Base-by-base conservation (phyloP, 768 basidiomycete species). In the Boletus eberwhitei region DNA sequence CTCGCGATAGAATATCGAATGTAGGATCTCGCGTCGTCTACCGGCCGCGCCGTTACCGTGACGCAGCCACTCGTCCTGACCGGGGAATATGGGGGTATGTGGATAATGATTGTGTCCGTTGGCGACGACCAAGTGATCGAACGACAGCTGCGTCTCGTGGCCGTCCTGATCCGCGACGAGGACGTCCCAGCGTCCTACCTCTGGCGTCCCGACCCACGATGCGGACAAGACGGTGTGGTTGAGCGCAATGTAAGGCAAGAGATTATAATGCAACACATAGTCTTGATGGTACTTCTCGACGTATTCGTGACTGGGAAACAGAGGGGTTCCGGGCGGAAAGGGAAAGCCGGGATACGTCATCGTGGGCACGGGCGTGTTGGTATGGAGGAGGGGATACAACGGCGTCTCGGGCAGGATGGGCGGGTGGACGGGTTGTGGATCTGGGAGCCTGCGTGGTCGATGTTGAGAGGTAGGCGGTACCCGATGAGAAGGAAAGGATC, bases 321-420 rank as follows among this genome's bases (percentile, higher is more conserved):
- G 70, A 2, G 79, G 75, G 5, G 81, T 83, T 7, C 72, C 70
- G 0, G 76, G 77, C 0, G 75, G 77, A 51, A 79, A 84, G 0
- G 82, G 77, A 64, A 81, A 79, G 8, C 71, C 64, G n/a, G 81
- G 82, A 59, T 77, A 82, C 1, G 82, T 78, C 81, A 84, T 84
- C 9, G 73, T 75, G 2, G 83, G 83, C 4, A 78, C 73, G 14
- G 82, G 80, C 0, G 79, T 81, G 64, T 84, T 84, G 14, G 79
- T 82, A 52, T 66, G 76, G 17, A 86, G 72, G 13, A 66, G 71
- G 5, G 82, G 81, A 56, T 85, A 85, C 7, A 83, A 58, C 0
- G 81, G 79, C 0, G 80, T 80, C 62, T 80, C 76, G 2, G 83
- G 83, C 5, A 85, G 66, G 2, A 62, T 58, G 5, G 82, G 82